Evolutionary conservation across 768 basidiomycete genomes (phyloP).

Genomic region (Suillus discolor): DNA sequence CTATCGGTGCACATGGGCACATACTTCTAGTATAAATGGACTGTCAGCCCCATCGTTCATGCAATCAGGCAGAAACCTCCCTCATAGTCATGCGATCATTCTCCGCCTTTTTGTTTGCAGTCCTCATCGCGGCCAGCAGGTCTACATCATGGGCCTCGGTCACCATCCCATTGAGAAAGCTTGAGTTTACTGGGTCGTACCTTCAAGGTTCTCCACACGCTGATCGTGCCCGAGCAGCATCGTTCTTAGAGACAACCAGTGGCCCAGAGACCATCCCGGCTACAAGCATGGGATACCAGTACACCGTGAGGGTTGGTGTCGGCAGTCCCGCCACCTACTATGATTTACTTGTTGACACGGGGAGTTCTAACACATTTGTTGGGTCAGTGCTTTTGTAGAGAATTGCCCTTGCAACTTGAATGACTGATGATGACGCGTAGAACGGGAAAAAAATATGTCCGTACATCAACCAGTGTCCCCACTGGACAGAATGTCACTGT

Average conservation of each 20-base stretch:
- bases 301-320: conserved; percentile 28
- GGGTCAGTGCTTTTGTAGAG: conserved; percentile 15
- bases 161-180: conserved; percentile 17
- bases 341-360: conserved; percentile 34
- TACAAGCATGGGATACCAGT: conserved; percentile 21
- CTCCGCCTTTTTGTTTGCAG: conserved; percentile 5
- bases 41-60: background rate
- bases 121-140: conserved; percentile 12
- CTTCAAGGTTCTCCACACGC: conserved; percentile 22
- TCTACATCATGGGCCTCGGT: conserved; percentile 11
- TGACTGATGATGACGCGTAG: conserved; percentile 14
- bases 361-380: conserved; percentile 35
- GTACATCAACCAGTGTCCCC: conserved; percentile 24
- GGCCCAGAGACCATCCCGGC: conserved; percentile 20
- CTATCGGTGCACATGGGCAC: background rate
- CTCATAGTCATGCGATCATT: conserved; percentile 17
- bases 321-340: conserved; percentile 30
- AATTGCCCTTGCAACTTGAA: background rate
- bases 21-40: background rate
- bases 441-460: conserved; percentile 20
- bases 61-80: background rate
- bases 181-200: conserved; percentile 16
- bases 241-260: conserved; percentile 9
- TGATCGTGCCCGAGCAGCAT: conserved; percentile 21
- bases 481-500: conserved; percentile 24